These are phyloP conservation scores for Ceratobasidium sp. DNA, from an alignment of 1,284 basidiomycete genomes.

Conservation along the genomic window DNA sequence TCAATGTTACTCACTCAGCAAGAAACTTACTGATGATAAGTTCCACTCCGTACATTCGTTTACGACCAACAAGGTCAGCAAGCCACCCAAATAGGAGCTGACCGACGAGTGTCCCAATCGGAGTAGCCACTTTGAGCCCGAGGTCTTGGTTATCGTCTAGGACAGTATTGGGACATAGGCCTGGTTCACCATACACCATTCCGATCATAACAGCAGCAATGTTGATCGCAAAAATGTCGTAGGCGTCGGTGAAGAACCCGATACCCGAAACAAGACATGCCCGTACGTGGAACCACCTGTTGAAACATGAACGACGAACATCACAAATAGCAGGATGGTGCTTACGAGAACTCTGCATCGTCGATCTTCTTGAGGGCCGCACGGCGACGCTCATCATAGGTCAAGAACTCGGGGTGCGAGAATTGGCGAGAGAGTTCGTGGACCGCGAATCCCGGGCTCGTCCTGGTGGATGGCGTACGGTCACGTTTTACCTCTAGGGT, in stretches of 20 bases:
- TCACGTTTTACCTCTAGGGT: constrained; percentile 14
- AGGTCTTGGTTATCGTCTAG: constrained; percentile 69
- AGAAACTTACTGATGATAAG: constrained; percentile 45
- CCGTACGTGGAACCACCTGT: constrained; percentile 64
- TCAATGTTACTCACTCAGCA: background rate
- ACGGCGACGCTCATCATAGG: constrained; percentile 58
- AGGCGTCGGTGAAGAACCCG: constrained; percentile 75
- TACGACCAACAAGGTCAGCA: constrained; percentile 44
- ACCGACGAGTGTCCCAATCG: constrained; percentile 53
- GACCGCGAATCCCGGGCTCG: background rate
- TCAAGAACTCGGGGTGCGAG: background rate
- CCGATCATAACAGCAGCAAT: constrained; percentile 79
- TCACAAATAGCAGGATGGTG: background rate
- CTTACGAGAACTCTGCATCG: constrained; percentile 72
- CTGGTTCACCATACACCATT: constrained; percentile 59
- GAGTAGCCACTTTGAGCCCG: constrained; percentile 70
- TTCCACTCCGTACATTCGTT: constrained; percentile 58
- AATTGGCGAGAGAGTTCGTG: background rate
- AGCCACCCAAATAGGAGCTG: constrained; percentile 43
- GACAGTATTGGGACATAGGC: constrained; percentile 41
- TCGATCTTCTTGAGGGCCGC: constrained; percentile 78
- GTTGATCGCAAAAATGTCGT: constrained; percentile 58
- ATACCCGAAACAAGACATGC: constrained; percentile 73
- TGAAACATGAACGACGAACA: background rate
- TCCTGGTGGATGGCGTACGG: background rate